A percentile compares a stretch with the other conserved stretches of the same genome.
These are phyloP conservation scores for Aspergillus avenaceus DNA, from an alignment of 495 filamentous ascomycete genomes.

Conservation along the genomic window DNA sequence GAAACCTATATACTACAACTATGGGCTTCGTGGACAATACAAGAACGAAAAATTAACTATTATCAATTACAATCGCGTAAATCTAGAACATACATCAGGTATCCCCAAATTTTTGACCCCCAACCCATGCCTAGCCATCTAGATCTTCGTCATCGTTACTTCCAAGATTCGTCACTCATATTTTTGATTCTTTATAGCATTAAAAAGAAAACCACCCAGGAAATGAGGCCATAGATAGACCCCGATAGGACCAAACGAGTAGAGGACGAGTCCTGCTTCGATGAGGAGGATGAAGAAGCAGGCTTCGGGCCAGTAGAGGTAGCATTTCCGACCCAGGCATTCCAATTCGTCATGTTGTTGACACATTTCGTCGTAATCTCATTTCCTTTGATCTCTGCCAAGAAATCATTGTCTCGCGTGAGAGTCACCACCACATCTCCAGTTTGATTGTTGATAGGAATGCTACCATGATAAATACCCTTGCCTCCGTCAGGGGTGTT, in stretches of 20 bases:
- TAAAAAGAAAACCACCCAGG: not conserved
- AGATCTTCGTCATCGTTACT: not conserved
- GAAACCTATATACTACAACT: no score
- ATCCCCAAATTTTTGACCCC: not conserved
- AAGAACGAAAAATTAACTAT: not conserved
- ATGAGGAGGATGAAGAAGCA: not conserved
- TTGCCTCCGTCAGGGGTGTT: slow-evolving; percentile 21
- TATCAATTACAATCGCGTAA: not conserved
- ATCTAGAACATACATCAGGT: not conserved
- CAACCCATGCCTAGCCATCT: not conserved
- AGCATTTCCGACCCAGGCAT: slow-evolving; percentile 43
- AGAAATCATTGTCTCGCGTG: slow-evolving; percentile 31
- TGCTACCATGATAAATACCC: slow-evolving; percentile 49
- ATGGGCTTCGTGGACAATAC: no score
- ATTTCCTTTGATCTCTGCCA: slow-evolving; percentile 36
- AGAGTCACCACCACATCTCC: slow-evolving; percentile 52
- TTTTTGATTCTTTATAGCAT: no score
- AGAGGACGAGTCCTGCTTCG: slow-evolving; percentile 1
- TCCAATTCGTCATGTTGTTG: slow-evolving; percentile 49
- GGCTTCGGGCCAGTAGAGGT: slow-evolving; percentile 2
- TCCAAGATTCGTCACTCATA: not conserved
- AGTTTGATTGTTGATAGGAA: slow-evolving; percentile 44
- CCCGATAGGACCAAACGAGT: not conserved
- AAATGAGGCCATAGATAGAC: not conserved
- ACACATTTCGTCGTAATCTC: slow-evolving; percentile 42